Percentiles rank a stretch among this genome's conserved stretches.
Evolutionary conservation across 139 green algal species (phyloP).

Genomic region (Cymbomonas tetramitiformis): DNA sequence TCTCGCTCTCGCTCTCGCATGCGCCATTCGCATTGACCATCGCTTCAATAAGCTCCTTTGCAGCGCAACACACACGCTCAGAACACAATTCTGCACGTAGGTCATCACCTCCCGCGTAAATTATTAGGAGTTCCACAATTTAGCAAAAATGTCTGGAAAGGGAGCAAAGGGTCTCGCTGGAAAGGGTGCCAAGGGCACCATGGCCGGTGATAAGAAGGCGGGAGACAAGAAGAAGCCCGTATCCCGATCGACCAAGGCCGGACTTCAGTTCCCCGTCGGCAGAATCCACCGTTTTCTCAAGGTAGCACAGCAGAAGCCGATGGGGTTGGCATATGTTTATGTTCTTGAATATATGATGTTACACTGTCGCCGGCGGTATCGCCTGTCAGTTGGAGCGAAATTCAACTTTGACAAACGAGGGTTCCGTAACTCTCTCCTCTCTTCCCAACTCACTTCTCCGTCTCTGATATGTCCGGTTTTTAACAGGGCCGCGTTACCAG

Average conservation of each 20-base stretch:
- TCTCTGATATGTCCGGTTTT: background rate
- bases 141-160: constrained; percentile 13
- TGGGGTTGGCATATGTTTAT: too few relatives aligned
- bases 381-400: background rate
- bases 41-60: too few relatives aligned
- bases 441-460: background rate
- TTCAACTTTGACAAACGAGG: background rate
- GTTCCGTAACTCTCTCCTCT: background rate
- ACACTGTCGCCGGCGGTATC: background rate
- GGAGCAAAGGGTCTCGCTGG: constrained; percentile 28
- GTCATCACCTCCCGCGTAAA: too few relatives aligned
- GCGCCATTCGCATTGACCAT: too few relatives aligned
- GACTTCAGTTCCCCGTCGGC: constrained; percentile 88
- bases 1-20: too few relatives aligned
- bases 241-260: constrained; percentile 64
- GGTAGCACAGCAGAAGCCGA: too few relatives aligned
- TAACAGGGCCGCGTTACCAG: constrained; percentile 63
- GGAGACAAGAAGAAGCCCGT: constrained; percentile 50
- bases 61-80: too few relatives aligned
- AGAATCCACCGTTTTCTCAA: constrained; percentile 95
- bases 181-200: constrained; percentile 88
- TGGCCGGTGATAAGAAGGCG: constrained; percentile 25
- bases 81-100: too few relatives aligned
- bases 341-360: background rate
- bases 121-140: too few relatives aligned